Evolutionary conservation across 2,329 filamentous ascomycete species (phyloP).

Genomic region (Mollisiaceae sp.): DNA sequence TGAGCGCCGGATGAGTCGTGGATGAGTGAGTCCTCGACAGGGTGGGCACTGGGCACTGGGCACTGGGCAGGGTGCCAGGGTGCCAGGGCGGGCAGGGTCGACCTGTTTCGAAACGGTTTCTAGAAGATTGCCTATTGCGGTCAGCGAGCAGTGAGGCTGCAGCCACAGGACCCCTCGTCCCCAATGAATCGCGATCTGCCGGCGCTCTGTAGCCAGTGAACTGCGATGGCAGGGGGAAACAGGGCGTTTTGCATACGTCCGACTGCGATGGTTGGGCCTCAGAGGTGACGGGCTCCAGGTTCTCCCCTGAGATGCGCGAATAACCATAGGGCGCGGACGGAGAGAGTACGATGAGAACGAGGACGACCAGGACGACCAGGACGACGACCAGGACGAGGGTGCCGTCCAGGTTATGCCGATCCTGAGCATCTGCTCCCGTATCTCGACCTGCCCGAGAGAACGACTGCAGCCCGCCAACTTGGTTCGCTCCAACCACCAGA

Average conservation of each 20-base stretch:
- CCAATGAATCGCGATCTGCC: no score
- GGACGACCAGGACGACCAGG: no score
- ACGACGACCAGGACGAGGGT: not conserved
- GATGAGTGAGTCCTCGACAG: not conserved
- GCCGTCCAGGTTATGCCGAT: not conserved
- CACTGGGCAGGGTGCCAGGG: no score
- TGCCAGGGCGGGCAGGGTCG: no score
- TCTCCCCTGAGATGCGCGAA: not conserved
- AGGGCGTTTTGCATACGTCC: no score
- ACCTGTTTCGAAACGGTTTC: not conserved
- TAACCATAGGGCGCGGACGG: not conserved
- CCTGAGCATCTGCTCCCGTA: not conserved
- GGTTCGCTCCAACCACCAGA: not conserved
- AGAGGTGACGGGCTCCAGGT: not conserved
- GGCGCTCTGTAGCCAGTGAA: no score
- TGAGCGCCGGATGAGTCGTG: not conserved
- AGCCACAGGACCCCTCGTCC: not conserved
- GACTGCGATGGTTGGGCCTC: not conserved
- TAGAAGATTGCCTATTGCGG: slow-evolving; percentile 2
- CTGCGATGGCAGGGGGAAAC: no score
- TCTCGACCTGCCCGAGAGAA: not conserved
- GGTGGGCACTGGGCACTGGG: no score
- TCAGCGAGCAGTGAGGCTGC: not conserved
- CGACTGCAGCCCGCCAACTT: not conserved
- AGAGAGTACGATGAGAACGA: no score